A percentile compares a stretch with the other conserved stretches of the same genome.
These are phyloP conservation scores for Galeopsis tetrahit DNA, from an alignment of 257 asterid species.

Conservation along the genomic window DNA sequence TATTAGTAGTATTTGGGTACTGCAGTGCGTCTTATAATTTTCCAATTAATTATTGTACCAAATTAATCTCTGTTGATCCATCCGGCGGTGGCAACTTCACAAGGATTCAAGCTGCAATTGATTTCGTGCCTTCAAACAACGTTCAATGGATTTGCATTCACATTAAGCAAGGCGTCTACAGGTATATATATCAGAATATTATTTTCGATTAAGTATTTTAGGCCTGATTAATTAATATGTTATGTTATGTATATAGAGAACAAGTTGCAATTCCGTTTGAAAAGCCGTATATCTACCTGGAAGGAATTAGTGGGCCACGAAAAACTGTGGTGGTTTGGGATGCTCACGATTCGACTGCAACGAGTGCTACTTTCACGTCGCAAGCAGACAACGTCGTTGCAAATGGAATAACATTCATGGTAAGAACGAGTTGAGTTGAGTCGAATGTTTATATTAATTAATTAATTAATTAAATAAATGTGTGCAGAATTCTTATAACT, in stretches of 20 bases:
- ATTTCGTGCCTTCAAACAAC: conserved; percentile 45
- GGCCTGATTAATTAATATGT: background rate
- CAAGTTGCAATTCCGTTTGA: conserved; percentile 50
- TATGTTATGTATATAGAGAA: conserved; percentile 52
- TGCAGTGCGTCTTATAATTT: no score
- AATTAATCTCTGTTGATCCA: conserved; percentile 42
- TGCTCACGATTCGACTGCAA: conserved; percentile 39
- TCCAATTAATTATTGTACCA: background rate
- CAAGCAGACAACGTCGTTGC: conserved; percentile 57
- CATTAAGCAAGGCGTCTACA: conserved; percentile 45
- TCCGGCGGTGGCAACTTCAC: conserved; percentile 46
- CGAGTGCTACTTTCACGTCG: conserved; percentile 59
- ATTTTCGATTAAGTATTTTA: no score
- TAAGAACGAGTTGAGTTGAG: no score
- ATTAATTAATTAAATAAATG: no score
- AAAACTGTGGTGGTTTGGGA: conserved; percentile 47
- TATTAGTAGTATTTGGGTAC: no score
- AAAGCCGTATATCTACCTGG: conserved; percentile 57
- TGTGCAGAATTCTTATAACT: conserved; percentile 64
- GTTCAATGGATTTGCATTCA: conserved; percentile 41
- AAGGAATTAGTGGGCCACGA: conserved; percentile 44
- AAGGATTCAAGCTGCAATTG: conserved; percentile 52
- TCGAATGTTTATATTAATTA: no score
- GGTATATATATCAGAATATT: conserved; percentile 31
- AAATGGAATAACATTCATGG: conserved; percentile 53